A percentile compares a stretch with the other conserved stretches of the same genome.
phyloP scores from a whole-genome alignment of 176 grass and related monocot species.

The Bolboschoenus planiculmis region DNA sequence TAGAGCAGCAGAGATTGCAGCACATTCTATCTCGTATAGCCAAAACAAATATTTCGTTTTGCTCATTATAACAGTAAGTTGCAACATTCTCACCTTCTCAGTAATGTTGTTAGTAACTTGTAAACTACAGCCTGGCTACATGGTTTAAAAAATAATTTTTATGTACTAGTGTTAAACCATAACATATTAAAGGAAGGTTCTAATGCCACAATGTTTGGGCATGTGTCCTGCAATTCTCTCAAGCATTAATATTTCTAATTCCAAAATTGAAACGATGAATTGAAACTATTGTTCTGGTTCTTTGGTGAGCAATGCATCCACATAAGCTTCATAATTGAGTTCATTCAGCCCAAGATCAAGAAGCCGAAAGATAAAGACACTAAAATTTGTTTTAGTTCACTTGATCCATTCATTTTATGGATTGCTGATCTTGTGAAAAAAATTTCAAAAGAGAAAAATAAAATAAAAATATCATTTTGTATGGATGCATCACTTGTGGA shows the following conservation, averaged over 20 bases:
- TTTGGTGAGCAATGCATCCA: neutral
- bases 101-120: neutral
- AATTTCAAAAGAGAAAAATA: neutral
- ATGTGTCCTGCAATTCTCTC: neutral
- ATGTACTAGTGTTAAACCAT: neutral
- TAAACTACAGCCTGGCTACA: neutral
- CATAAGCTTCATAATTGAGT: neutral
- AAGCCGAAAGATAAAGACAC: neutral
- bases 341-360: neutral
- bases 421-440: neutral
- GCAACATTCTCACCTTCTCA: neutral
- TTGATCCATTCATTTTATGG: neutral
- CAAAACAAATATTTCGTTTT: constrained; percentile 86
- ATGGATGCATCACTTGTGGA: neutral
- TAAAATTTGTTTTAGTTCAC: neutral
- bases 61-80: constrained; percentile 81
- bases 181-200: neutral
- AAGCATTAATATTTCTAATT: neutral
- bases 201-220: neutral
- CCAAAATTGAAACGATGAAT: neutral
- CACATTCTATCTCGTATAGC: constrained; percentile 52
- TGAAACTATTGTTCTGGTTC: neutral
- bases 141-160: neutral
- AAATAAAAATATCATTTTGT: neutral
- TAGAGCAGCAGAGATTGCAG: constrained; percentile 81